phyloP scores from a whole-genome alignment of 2,329 filamentous ascomycete genomes.

The Xylaria polymorpha region DNA sequence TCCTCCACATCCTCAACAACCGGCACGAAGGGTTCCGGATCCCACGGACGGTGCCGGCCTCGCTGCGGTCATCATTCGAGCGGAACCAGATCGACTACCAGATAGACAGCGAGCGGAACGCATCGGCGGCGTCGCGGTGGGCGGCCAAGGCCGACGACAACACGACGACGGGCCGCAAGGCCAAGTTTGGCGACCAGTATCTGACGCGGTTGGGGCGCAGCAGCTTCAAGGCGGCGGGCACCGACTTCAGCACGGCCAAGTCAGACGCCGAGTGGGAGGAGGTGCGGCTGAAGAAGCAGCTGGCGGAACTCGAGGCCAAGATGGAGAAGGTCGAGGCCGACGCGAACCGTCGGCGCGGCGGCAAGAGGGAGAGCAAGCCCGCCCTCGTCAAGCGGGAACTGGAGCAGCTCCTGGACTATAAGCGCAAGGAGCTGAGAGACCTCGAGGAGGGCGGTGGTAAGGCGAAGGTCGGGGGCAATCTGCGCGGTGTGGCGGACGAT shows the following conservation, averaged over 20 bases:
- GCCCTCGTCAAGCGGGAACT: slow-evolving; percentile 93
- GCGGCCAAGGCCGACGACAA: slow-evolving; percentile 81
- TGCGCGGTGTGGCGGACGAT: slow-evolving; percentile 86
- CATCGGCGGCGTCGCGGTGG: slow-evolving; percentile 78
- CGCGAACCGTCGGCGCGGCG: slow-evolving; percentile 67
- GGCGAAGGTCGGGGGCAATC: slow-evolving; percentile 74
- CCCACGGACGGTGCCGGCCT: slow-evolving; percentile 89
- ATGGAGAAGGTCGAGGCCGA: slow-evolving; percentile 83
- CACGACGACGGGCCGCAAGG: slow-evolving; percentile 88
- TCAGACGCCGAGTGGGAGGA: slow-evolving; percentile 95
- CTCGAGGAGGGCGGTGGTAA: slow-evolving; percentile 77
- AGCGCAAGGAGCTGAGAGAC: slow-evolving; percentile 81
- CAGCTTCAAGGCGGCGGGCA: slow-evolving; percentile 83
- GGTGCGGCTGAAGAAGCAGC: slow-evolving; percentile 91
- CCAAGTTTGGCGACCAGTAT: slow-evolving; percentile 98
- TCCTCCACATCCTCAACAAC: slow-evolving; percentile 96
- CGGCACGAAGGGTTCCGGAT: slow-evolving; percentile 95
- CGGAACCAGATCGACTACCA: slow-evolving; percentile 98
- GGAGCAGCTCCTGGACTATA: slow-evolving; percentile 94
- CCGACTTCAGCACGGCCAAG: slow-evolving; percentile 87
- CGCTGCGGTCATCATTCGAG: slow-evolving; percentile 91
- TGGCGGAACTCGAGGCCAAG: slow-evolving; percentile 88
- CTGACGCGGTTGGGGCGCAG: slow-evolving; percentile 88
- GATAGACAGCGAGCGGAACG: slow-evolving; percentile 76
- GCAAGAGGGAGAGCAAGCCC: slow-evolving; percentile 81